Percentiles rank a stretch among this genome's conserved stretches.
phyloP scores from a whole-genome alignment of 192 early-diverging fungal species.

The Powellomyces hirtus region DNA sequence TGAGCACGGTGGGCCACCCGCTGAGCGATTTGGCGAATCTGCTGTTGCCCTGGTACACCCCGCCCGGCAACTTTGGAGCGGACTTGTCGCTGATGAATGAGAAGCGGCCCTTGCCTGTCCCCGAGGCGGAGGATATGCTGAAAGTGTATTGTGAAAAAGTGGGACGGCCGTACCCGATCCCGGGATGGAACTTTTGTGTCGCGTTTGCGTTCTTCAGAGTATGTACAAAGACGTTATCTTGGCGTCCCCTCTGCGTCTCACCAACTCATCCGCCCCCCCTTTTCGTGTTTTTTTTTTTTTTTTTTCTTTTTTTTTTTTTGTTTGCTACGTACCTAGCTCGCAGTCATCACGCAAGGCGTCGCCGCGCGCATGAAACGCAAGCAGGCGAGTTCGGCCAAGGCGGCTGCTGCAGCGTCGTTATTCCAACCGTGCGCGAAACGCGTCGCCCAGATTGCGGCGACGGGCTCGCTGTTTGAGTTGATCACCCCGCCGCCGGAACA shows the following conservation, averaged over 20 bases:
- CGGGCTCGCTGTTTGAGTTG: no score
- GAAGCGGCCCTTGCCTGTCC: constrained; percentile 49
- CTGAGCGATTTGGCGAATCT: constrained; percentile 87
- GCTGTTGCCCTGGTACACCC: constrained; percentile 66
- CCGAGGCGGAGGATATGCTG: constrained; percentile 67
- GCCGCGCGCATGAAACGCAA: constrained; percentile 81
- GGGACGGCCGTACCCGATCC: constrained; percentile 69
- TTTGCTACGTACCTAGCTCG: constrained; percentile 34
- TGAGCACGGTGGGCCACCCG: constrained; percentile 88
- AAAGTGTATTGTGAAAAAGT: constrained; percentile 64
- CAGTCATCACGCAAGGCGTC: constrained; percentile 85
- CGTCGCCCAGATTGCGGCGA: constrained; percentile 54
- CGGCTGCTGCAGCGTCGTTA: constrained; percentile 23
- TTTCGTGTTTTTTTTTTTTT: constrained; percentile 2
- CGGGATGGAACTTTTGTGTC: constrained; percentile 75
- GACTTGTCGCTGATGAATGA: constrained; percentile 21
- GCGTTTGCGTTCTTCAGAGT: constrained; percentile 89
- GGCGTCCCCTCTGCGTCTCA: not conserved
- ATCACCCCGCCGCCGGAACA: no score
- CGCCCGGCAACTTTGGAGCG: constrained; percentile 1
- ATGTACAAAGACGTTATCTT: constrained; percentile 1
- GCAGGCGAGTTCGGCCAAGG: constrained; percentile 76
- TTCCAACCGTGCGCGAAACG: constrained; percentile 33
- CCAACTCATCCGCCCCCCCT: not conserved
- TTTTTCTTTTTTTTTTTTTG: not conserved